Conservation (phyloP, 2,329 filamentous ascomycete species). For the Achaetomium macrosporum region DNA sequence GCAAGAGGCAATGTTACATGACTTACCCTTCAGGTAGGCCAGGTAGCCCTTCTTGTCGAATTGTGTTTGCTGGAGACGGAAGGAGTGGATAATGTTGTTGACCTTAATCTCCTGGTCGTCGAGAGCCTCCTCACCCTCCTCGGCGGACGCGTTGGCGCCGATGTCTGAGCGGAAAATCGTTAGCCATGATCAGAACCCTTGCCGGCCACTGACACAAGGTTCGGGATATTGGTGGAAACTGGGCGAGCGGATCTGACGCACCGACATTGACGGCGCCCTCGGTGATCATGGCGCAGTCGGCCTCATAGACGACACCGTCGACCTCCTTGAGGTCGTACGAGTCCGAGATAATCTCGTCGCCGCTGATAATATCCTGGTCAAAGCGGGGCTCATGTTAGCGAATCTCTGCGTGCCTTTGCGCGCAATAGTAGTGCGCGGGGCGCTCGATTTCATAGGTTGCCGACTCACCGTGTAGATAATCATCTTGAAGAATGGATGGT, state of each 20-base stretch:
- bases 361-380: conserved; percentile 75
- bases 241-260: conserved; percentile 39
- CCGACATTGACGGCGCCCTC: conserved; percentile 68
- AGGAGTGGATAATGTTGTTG: conserved; percentile 90
- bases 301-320: conserved; percentile 79
- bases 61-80: conserved; percentile 71
- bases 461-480: conserved; percentile 62
- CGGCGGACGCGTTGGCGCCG: conserved; percentile 94
- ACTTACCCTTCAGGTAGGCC: conserved; percentile 71
- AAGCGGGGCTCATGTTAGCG: conserved; percentile 24
- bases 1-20: neutral
- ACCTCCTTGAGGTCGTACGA: conserved; percentile 79
- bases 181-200: neutral
- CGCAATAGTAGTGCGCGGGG: conserved; percentile 4
- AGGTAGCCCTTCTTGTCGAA: conserved; percentile 90
- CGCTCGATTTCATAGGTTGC: neutral
- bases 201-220: neutral
- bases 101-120: conserved; percentile 69
- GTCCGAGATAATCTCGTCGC: conserved; percentile 95
- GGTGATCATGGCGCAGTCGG: conserved; percentile 85
- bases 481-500: conserved; percentile 52
- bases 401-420: neutral
- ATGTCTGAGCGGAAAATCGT: conserved; percentile 50
- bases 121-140: conserved; percentile 71
- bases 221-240: neutral